Evolutionary conservation across 164 flowering plant genomes (phyloP).

Genomic region (Pachysandra terminalis): DNA sequence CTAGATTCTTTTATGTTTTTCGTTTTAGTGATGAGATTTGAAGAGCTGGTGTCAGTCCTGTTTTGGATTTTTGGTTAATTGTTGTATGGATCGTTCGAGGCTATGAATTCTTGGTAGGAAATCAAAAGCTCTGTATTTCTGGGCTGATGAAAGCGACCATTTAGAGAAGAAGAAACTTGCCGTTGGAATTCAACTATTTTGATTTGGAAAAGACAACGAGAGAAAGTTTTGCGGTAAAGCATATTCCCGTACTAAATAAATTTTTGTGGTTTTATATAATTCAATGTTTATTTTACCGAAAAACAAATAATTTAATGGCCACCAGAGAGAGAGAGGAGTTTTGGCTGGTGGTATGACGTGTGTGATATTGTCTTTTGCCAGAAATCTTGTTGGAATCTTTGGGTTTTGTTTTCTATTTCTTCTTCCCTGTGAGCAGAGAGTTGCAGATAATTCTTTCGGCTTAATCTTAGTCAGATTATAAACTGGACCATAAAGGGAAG

Average conservation of each 20-base stretch:
- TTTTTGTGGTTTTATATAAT: conserved; percentile 6
- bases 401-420: background rate
- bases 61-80: background rate
- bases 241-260: no score
- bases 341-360: conserved; percentile 22
- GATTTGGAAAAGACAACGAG: background rate
- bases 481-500: background rate
- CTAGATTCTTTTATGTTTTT: no score
- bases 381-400: conserved; percentile 11
- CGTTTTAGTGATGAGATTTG: conserved; percentile 2
- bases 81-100: background rate
- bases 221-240: no score
- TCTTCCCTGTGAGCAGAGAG: background rate
- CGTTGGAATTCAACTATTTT: background rate
- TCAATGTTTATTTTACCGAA: background rate
- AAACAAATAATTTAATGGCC: background rate
- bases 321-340: background rate
- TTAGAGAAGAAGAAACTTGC: conserved; percentile 3
- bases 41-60: conserved; percentile 15
- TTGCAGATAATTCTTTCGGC: background rate
- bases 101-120: background rate
- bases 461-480: no score
- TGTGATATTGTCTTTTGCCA: conserved; percentile 8
- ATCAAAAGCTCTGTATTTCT: background rate
- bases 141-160: conserved; percentile 19